Conservation (phyloP, 331 rosid species). For the Quercus lobata region DNA sequence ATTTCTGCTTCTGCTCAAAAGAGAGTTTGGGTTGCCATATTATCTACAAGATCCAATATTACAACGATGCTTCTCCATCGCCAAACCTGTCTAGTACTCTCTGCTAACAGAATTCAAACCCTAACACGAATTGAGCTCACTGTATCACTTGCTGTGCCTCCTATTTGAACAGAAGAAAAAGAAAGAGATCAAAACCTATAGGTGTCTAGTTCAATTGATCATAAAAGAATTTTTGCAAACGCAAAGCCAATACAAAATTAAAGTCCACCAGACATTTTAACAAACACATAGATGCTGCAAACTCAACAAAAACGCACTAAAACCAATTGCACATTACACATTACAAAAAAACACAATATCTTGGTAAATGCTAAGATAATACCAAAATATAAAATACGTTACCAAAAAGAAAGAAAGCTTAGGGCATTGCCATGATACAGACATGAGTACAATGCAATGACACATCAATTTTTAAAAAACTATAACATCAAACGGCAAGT, state of each 20-base stretch:
- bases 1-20: conserved; percentile 40
- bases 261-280: no score
- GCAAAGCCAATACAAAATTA: no score
- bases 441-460: rapidly evolving
- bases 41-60: conserved; percentile 20
- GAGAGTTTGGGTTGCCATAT: conserved; percentile 24
- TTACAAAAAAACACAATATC: no score
- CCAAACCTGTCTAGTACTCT: conserved; percentile 27
- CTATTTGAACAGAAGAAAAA: conserved; percentile 29
- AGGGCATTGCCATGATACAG: no score
- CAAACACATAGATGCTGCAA: no score
- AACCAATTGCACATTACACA: no score
- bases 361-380: no score
- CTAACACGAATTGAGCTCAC: conserved; percentile 29
- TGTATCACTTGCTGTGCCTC: conserved; percentile 7
- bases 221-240: not conserved
- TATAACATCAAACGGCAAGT: no score
- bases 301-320: no score
- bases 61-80: conserved; percentile 27
- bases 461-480: no score
- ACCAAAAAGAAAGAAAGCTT: no score
- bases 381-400: no score
- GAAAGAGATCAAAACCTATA: not conserved
- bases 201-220: not conserved
- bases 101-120: conserved; percentile 18